A percentile compares a stretch with the other conserved stretches of the same genome.
phyloP scores from a whole-genome alignment of 2,329 filamentous ascomycete species.

The Colletotrichum agaves region DNA sequence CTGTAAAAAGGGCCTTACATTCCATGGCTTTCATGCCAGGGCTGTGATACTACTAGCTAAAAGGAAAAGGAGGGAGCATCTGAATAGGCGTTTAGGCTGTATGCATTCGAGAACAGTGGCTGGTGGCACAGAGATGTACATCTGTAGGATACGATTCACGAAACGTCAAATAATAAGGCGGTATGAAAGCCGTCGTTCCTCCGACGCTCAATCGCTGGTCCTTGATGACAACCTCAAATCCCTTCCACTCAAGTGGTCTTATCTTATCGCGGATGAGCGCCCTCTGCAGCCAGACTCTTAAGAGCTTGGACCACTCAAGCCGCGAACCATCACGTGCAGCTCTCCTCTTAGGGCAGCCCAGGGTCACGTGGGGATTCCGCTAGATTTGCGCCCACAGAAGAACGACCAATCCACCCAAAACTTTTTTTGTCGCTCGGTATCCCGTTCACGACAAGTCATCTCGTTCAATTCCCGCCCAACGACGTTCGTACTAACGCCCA shows the following conservation, averaged over 20 bases:
- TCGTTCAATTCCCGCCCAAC: slow-evolving; percentile 24
- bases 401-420: slow-evolving; percentile 2
- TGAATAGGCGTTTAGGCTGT: slow-evolving; percentile 13
- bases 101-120: background rate
- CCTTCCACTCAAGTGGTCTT: background rate
- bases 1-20: background rate
- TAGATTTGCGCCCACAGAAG: background rate
- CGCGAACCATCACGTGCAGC: slow-evolving; percentile 7
- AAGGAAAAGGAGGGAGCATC: slow-evolving; percentile 13
- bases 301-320: slow-evolving; percentile 4
- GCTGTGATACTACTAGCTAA: background rate
- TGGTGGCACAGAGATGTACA: background rate
- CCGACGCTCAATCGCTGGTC: background rate
- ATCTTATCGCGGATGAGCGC: slow-evolving; percentile 6
- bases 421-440: background rate
- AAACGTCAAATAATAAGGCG: background rate
- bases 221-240: background rate
- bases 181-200: background rate
- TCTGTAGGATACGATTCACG: slow-evolving; percentile 4
- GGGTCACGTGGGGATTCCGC: background rate
- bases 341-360: background rate
- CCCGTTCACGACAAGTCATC: slow-evolving; percentile 9
- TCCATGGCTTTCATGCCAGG: background rate
- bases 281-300: background rate
- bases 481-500: slow-evolving; percentile 36